These are phyloP conservation scores for Aureobasidium vineae DNA, from an alignment of 2,329 filamentous ascomycete genomes.

Conservation along the genomic window DNA sequence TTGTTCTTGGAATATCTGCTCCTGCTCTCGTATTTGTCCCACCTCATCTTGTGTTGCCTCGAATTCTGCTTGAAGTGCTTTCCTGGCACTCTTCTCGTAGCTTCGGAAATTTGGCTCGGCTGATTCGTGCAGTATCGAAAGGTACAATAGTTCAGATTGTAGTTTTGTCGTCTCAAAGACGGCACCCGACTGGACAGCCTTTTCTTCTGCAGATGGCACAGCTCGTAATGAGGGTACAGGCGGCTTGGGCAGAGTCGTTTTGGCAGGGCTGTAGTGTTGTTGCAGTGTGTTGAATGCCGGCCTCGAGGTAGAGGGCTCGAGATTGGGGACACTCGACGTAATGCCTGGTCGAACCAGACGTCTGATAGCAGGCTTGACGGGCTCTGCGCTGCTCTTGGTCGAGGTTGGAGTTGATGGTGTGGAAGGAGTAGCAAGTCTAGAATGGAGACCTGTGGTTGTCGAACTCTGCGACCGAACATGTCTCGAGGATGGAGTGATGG, in stretches of 20 bases:
- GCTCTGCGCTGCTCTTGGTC: background rate
- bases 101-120: conserved; percentile 46
- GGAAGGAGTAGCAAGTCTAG: background rate
- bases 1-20: conserved; percentile 41
- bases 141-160: conserved; percentile 64
- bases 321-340: background rate
- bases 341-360: background rate
- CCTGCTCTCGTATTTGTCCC: conserved; percentile 28
- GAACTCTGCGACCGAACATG: conserved; percentile 19
- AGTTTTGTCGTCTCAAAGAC: conserved; percentile 34
- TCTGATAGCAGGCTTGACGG: background rate
- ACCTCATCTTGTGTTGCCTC: conserved; percentile 40
- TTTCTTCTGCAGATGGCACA: conserved; percentile 60
- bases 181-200: conserved; percentile 58
- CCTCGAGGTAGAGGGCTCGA: conserved; percentile 34
- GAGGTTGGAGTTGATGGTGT: background rate
- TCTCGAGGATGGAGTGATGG: background rate
- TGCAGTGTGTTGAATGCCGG: conserved; percentile 63
- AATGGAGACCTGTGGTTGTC: background rate
- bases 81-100: conserved; percentile 58
- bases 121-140: conserved; percentile 62
- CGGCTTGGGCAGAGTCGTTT: conserved; percentile 60
- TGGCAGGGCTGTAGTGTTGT: conserved; percentile 66
- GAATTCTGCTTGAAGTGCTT: conserved; percentile 36
- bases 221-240: conserved; percentile 50